A percentile compares a stretch with the other conserved stretches of the same genome.
Conservation (phyloP, 371 early-diverging fungal species). For the Circinella minor region DNA sequence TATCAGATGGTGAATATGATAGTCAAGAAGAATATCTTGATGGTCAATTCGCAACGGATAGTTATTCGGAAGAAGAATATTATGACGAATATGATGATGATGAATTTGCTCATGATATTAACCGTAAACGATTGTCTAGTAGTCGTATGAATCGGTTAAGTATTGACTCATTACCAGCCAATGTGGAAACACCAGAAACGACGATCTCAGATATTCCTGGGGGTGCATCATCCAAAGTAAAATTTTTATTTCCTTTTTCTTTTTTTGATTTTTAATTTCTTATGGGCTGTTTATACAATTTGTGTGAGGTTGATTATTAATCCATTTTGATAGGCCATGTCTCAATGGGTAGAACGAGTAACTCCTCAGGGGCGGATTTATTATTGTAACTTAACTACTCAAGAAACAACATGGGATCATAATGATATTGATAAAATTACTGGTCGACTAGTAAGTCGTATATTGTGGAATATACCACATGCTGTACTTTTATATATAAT, state of each 20-base stretch:
- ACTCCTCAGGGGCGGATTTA: constrained; percentile 72
- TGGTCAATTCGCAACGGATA: not conserved
- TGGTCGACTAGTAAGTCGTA: not conserved
- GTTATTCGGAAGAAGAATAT: constrained; percentile 17
- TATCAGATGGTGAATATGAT: constrained; percentile 20
- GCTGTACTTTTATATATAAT: not conserved
- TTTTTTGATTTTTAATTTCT: no score
- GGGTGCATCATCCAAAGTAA: not conserved
- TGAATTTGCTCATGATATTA: not conserved
- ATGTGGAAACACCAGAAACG: constrained; percentile 17
- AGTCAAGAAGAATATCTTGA: constrained; percentile 14
- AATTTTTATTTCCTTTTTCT: not conserved
- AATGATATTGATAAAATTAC: constrained; percentile 39
- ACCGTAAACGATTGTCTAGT: constrained; percentile 5
- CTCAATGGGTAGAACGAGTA: constrained; percentile 55
- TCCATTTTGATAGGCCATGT: constrained; percentile 7
- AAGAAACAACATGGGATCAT: constrained; percentile 75
- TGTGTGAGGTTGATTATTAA: not conserved
- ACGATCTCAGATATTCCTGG: constrained; percentile 10
- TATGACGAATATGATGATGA: constrained; percentile 5
- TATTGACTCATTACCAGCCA: constrained; percentile 18
- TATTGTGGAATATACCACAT: not conserved
- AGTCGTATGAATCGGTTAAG: constrained; percentile 10
- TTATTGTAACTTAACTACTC: constrained; percentile 79
- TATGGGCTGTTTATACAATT: not conserved